These are phyloP conservation scores for Lachnellula willkommii DNA, from an alignment of 2,329 filamentous ascomycete genomes.

Conservation along the genomic window DNA sequence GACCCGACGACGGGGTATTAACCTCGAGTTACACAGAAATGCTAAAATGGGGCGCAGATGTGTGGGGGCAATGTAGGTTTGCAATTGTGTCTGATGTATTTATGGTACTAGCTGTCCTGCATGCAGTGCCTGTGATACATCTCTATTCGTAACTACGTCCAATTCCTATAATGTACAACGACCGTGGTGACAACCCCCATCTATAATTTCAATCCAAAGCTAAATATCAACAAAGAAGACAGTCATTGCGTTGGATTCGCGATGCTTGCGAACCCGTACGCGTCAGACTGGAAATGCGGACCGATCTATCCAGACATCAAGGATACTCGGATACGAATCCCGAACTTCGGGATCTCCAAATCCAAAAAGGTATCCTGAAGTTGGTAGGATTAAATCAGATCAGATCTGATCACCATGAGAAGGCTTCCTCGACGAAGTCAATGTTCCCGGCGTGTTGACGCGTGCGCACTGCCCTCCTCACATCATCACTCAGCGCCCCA, in stretches of 20 bases:
- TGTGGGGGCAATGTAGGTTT: background rate
- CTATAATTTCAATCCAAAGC: background rate
- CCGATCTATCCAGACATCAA: background rate
- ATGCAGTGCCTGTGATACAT: background rate
- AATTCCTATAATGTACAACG: constrained; percentile 15
- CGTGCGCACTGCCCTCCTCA: constrained; percentile 60
- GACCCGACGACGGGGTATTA: too few species aligned
- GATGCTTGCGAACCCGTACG: background rate
- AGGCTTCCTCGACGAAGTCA: constrained; percentile 76
- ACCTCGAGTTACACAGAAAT: too few species aligned
- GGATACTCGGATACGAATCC: background rate
- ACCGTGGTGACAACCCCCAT: constrained; percentile 6
- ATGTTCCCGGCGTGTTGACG: constrained; percentile 61
- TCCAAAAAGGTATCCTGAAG: too few species aligned
- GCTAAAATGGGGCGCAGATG: too few species aligned
- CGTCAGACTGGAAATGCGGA: background rate
- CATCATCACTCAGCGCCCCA: constrained; percentile 69
- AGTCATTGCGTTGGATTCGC: background rate
- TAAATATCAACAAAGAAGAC: constrained; percentile 13
- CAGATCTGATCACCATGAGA: constrained; percentile 49
- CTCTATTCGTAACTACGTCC: background rate
- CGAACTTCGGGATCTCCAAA: too few species aligned
- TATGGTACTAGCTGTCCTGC: background rate
- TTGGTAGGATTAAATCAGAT: background rate
- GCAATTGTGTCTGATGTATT: background rate